Evolutionary conservation across 257 asterid genomes (phyloP), one percentile per base, ranked within the genome.

Genomic region (Schizonepeta tenuifolia): DNA sequence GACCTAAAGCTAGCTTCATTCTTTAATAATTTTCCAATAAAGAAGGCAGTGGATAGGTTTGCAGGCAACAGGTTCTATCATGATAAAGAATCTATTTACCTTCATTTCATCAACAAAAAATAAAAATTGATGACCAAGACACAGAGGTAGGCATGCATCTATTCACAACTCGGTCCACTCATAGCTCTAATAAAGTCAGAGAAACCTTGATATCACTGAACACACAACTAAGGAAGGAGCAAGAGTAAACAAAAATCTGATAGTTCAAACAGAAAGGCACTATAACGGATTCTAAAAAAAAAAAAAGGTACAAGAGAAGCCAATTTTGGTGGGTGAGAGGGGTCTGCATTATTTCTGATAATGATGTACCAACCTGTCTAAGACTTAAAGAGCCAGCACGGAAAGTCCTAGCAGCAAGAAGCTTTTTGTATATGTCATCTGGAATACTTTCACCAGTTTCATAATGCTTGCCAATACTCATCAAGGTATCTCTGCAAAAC

Each of bases 361-460:
- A 72, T 22, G 18, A 67, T 44, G 73, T 57, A 38, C 85, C 60
- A 57, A 91, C 99, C 98, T 94, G 99, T 76, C 98, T 90, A 71
- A 95, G 99, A 81, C 96, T 92, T 35, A 76, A 51, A 76, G 99
- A 86, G 69, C 99, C 99, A 63, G 99, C 98, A 78, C 96, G 98
- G 83, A 84, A 95, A 53, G 99, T 95, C 84, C 97, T 88, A 17
- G 99, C 98, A 72, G 98, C 96, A 69, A 95, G 99, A 84, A 95
- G 98, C 86, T 88, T 95, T 81, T 83, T 49, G 81, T 95, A 95
- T 72, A 92, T 86, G 75, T 77, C 97, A 82, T 95, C 98, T 28
- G 98, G 99, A 73, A 95, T 89, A 74, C 78, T 72, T 79, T 95
- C 97, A 73, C 94, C 99, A 57, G 98, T 87, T 85, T 90, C 98